Conservation (phyloP, 306 rosid species). For the Amphicarpaea edgeworthii region DNA sequence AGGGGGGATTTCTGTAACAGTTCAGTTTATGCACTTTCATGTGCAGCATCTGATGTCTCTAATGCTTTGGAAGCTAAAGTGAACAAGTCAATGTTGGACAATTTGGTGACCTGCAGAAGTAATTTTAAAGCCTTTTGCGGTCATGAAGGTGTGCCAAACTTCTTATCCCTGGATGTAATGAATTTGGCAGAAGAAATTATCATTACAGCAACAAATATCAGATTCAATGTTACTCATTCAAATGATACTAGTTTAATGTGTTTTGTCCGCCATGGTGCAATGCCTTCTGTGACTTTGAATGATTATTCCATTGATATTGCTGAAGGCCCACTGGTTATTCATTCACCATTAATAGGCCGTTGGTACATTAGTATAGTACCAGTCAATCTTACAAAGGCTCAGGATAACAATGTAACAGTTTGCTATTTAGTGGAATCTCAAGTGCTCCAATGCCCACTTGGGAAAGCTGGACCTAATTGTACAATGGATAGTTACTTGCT, state of each 20-base stretch:
- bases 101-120: constrained; percentile 62
- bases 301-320: constrained; percentile 68
- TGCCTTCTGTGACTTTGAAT: constrained; percentile 65
- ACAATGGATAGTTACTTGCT: constrained; percentile 69
- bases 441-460: constrained; percentile 73
- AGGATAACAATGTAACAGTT: constrained; percentile 45
- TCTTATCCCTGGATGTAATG: constrained; percentile 67
- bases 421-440: constrained; percentile 74
- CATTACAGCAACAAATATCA: constrained; percentile 57
- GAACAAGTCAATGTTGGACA: constrained; percentile 45
- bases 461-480: constrained; percentile 85
- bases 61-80: constrained; percentile 44
- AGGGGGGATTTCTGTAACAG: constrained; percentile 76
- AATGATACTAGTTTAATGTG: constrained; percentile 60
- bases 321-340: constrained; percentile 61
- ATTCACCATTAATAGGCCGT: constrained; percentile 70
- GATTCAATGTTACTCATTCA: constrained; percentile 50
- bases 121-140: constrained; percentile 58
- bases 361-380: constrained; percentile 71
- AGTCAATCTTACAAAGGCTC: constrained; percentile 51
- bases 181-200: constrained; percentile 69
- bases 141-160: constrained; percentile 56
- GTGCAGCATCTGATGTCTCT: constrained; percentile 51
- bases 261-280: constrained; percentile 74
- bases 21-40: constrained; percentile 75